Evolutionary conservation across 176 grass and related monocot genomes (phyloP).

Genomic region (sorghum (Sorghum bicolor)): DNA sequence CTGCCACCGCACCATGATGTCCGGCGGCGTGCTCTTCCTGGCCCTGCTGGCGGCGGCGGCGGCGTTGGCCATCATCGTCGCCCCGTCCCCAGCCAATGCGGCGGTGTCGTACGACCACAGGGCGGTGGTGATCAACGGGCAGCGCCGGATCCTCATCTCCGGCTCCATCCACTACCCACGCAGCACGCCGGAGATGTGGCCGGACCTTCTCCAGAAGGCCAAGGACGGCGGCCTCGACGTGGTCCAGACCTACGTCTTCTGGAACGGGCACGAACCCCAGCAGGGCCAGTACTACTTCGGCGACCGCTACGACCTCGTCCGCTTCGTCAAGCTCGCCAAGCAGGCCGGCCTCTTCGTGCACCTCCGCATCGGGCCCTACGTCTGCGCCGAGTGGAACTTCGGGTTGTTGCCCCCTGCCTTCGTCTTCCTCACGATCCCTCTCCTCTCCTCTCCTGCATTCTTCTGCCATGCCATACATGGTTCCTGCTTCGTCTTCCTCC

Average conservation of each 20-base stretch:
- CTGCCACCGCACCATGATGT: conserved; percentile 25
- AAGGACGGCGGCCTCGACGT: conserved; percentile 93
- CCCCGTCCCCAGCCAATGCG: conserved; percentile 31
- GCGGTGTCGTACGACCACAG: conserved; percentile 75
- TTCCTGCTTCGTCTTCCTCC: not conserved
- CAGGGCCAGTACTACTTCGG: conserved; percentile 87
- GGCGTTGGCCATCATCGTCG: not conserved
- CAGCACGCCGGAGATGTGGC: conserved; percentile 99
- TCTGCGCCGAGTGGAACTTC: conserved; percentile 95
- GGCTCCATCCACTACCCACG: conserved; percentile 99
- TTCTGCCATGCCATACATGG: not conserved
- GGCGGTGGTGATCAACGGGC: conserved; percentile 63
- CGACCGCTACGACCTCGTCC: conserved; percentile 90
- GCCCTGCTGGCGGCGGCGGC: conserved; percentile 2
- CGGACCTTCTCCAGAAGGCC: conserved; percentile 90
- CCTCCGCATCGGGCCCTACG: conserved; percentile 93
- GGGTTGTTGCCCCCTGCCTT: conserved; percentile 51
- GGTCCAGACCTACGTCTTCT: conserved; percentile 95
- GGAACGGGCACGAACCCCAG: conserved; percentile 91
- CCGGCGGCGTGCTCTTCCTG: conserved; percentile 6
- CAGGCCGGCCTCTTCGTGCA: conserved; percentile 86
- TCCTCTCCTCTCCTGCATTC: not conserved
- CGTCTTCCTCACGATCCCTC: not conserved
- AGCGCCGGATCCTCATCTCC: conserved; percentile 78
- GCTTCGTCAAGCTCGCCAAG: conserved; percentile 77